Evolutionary conservation across 768 basidiomycete genomes (phyloP).

Genomic region (Suillus subalutaceus): DNA sequence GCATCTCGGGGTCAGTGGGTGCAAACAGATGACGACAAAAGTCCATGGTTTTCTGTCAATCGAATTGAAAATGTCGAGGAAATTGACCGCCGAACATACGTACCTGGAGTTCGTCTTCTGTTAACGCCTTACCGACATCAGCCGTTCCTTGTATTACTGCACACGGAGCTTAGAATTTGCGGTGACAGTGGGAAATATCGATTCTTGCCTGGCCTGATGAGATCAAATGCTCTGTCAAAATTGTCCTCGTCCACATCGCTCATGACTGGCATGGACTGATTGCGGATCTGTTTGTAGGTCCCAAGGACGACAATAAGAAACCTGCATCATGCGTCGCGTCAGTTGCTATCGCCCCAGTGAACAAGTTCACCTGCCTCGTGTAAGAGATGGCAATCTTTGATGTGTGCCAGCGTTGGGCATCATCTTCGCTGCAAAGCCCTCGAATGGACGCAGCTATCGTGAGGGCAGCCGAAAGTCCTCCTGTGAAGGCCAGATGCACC

Average conservation of each 20-base stretch:
- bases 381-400: slow-evolving; percentile 59
- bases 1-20: not conserved
- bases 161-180: not conserved
- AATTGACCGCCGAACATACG: not conserved
- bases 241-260: not conserved
- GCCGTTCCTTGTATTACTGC: not conserved
- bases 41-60: not conserved
- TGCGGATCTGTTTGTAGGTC: slow-evolving; percentile 71
- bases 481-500: slow-evolving; percentile 64
- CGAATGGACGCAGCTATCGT: slow-evolving; percentile 52
- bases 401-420: slow-evolving; percentile 57
- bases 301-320: slow-evolving; percentile 72
- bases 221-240: not conserved
- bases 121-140: not conserved
- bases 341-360: not conserved
- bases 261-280: slow-evolving; percentile 40
- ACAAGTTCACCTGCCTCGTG: slow-evolving; percentile 45
- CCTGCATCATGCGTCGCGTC: not conserved
- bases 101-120: slow-evolving; percentile 3
- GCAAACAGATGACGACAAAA: not conserved
- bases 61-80: not conserved
- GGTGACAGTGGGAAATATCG: not conserved
- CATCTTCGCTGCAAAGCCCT: slow-evolving; percentile 34
- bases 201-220: not conserved
- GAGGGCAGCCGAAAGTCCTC: slow-evolving; percentile 57